Conservation (phyloP, 1,284 basidiomycete species). For the Mycena citricolor region DNA sequence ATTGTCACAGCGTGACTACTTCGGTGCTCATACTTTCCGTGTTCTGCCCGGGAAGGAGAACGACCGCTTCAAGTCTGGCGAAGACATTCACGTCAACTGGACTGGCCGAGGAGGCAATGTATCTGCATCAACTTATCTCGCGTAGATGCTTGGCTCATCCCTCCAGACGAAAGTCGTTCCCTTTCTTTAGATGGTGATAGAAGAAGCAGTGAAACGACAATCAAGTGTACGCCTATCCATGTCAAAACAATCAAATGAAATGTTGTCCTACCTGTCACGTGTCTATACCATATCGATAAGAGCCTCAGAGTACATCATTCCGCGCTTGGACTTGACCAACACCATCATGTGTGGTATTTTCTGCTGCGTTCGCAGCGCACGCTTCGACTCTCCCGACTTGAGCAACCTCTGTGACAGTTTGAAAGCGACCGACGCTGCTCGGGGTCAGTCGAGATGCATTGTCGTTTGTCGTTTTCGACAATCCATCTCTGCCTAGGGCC, state of each 20-base stretch:
- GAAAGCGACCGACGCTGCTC: constrained; percentile 43
- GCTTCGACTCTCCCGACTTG: constrained; percentile 25
- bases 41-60: constrained; percentile 90
- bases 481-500: constrained; percentile 46
- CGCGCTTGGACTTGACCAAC: too few relatives aligned
- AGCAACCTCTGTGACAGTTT: constrained; percentile 35
- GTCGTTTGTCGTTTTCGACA: background rate
- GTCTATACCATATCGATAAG: too few relatives aligned
- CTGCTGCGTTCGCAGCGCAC: constrained; percentile 24
- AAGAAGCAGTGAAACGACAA: too few relatives aligned
- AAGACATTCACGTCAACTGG: constrained; percentile 94
- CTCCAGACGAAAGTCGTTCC: too few relatives aligned
- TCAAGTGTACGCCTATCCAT: constrained; percentile 16
- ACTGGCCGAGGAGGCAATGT: constrained; percentile 93
- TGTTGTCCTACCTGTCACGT: constrained; percentile 11
- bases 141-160: constrained; percentile 63
- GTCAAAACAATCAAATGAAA: constrained; percentile 11
- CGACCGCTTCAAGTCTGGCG: constrained; percentile 71
- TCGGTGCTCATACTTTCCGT: constrained; percentile 93
- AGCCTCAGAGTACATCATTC: too few relatives aligned
- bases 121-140: constrained; percentile 89
- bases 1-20: constrained; percentile 79
- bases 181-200: too few relatives aligned
- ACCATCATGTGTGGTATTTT: constrained; percentile 38
- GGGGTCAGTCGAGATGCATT: constrained; percentile 41